A percentile compares a stretch with the other conserved stretches of the same genome.
Conservation (phyloP, 306 rosid species). For the Mucuna pruriens region DNA sequence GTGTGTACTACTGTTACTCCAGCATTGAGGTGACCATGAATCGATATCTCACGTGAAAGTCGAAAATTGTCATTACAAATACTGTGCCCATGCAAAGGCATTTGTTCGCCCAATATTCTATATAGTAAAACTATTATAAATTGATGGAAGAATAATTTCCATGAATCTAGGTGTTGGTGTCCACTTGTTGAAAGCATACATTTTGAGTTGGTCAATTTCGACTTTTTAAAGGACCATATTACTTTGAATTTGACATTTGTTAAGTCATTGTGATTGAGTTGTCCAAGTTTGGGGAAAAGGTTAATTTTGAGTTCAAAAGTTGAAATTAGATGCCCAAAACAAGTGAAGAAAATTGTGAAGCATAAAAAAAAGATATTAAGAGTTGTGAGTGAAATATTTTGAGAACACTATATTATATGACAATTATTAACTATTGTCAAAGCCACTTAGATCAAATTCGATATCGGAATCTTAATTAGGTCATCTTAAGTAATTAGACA, state of each 20-base stretch:
- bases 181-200: neutral
- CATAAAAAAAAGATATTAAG: no score
- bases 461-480: no score
- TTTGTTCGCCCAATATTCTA: neutral
- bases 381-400: no score
- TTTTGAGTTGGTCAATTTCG: neutral
- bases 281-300: neutral
- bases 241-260: neutral
- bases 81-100: neutral
- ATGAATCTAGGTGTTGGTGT: neutral
- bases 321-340: no score
- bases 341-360: no score
- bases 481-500: no score
- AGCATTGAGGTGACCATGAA: neutral
- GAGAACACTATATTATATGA: no score
- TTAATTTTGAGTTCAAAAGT: no score
- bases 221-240: neutral
- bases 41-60: slow-evolving; percentile 5
- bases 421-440: no score
- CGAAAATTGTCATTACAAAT: neutral
- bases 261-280: neutral
- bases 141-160: neutral
- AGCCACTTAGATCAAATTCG: no score
- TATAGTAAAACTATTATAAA: neutral
- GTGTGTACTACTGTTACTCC: neutral